These are phyloP conservation scores for Parafenestella ontariensis DNA, from an alignment of 2,329 filamentous ascomycete species.

Conservation along the genomic window DNA sequence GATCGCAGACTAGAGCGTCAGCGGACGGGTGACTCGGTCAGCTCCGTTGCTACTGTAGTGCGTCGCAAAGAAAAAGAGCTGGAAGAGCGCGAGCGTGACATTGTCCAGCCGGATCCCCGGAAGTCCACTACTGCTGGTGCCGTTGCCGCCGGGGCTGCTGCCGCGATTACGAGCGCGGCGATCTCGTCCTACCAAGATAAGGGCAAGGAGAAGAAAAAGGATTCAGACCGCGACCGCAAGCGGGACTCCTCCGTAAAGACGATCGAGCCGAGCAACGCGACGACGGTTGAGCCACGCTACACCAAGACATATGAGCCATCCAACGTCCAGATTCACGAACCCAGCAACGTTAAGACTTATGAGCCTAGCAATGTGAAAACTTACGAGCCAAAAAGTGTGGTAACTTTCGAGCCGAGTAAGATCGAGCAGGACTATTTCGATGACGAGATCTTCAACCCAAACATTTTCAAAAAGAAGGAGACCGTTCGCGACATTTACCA, in stretches of 20 bases:
- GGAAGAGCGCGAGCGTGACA: slow-evolving; percentile 42
- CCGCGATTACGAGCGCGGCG: slow-evolving; percentile 39
- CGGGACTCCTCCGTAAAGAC: slow-evolving; percentile 4
- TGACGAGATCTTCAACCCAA: slow-evolving; percentile 55
- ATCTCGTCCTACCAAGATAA: slow-evolving; percentile 39
- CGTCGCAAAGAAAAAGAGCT: slow-evolving; percentile 45
- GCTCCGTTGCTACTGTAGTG: slow-evolving; percentile 40
- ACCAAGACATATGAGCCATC: slow-evolving; percentile 23
- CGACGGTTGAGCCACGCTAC: slow-evolving; percentile 12
- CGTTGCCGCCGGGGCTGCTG: slow-evolving; percentile 42
- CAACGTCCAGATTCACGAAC: slow-evolving; percentile 18
- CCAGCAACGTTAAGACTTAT: slow-evolving; percentile 6
- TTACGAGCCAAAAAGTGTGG: slow-evolving; percentile 41
- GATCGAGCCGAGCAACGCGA: slow-evolving; percentile 12
- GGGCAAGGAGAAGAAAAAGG: slow-evolving; percentile 18
- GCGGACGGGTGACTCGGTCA: slow-evolving; percentile 37
- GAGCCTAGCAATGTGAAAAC: slow-evolving; percentile 29
- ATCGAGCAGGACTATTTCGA: slow-evolving; percentile 47
- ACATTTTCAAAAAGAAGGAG: slow-evolving; percentile 53
- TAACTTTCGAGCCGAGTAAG: slow-evolving; percentile 46
- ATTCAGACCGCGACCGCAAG: slow-evolving; percentile 15
- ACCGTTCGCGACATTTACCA: slow-evolving; percentile 52
- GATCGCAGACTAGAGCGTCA: slow-evolving; percentile 38
- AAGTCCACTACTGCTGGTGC: slow-evolving; percentile 47
- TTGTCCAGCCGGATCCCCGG: slow-evolving; percentile 45